Conservation (phyloP, 2,329 filamentous ascomycete genomes). For the Phyllosticta capitalensis region DNA sequence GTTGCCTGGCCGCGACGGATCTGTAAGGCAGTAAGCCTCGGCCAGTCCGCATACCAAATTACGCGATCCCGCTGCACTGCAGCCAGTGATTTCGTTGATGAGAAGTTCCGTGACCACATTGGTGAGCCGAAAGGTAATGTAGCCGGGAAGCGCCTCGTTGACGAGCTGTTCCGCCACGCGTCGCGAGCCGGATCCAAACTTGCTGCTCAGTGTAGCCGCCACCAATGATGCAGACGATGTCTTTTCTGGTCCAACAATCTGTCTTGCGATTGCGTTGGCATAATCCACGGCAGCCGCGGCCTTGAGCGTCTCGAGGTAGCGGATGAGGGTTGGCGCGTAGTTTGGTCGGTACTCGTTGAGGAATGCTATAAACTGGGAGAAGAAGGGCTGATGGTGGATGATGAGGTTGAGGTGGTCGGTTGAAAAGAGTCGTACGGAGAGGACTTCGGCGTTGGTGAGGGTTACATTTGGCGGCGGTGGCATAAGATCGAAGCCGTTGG, state of each 20-base stretch:
- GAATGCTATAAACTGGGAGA: constrained; percentile 56
- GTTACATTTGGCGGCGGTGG: constrained; percentile 18
- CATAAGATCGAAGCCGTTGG: constrained; percentile 16
- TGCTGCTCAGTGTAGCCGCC: constrained; percentile 42
- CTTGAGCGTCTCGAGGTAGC: constrained; percentile 61
- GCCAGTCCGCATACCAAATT: constrained; percentile 61
- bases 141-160: constrained; percentile 58
- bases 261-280: constrained; percentile 54
- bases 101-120: constrained; percentile 58
- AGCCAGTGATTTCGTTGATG: constrained; percentile 55
- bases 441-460: constrained; percentile 36
- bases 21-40: constrained; percentile 65
- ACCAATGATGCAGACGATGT: constrained; percentile 28
- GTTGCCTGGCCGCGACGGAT: constrained; percentile 60
- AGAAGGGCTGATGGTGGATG: constrained; percentile 49
- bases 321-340: constrained; percentile 54
- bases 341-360: constrained; percentile 48
- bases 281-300: constrained; percentile 59
- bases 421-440: constrained; percentile 56
- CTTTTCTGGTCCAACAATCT: constrained; percentile 33
- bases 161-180: constrained; percentile 53
- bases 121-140: constrained; percentile 56
- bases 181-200: constrained; percentile 49
- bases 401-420: constrained; percentile 53
- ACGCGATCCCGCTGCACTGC: constrained; percentile 49